Base-by-base conservation (phyloP, 129 eudicot species). In the Logfia minima region DNA sequence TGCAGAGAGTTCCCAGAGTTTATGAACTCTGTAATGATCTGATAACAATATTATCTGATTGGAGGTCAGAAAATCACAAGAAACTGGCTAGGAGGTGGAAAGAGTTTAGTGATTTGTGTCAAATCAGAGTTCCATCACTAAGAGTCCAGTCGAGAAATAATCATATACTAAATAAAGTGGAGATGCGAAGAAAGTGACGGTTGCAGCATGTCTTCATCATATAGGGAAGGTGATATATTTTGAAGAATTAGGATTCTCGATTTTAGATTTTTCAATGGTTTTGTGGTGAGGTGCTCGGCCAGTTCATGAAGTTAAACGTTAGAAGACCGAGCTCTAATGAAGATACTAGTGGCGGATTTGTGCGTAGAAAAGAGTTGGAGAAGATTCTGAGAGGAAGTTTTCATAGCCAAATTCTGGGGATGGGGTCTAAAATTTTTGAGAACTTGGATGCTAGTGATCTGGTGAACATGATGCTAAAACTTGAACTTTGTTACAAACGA, bases 171-270 rank as follows among this genome's bases (percentile, higher is more conserved):
- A 91, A 86, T 19, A 93, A 82, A 74, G 92, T 87, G 64, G 97
- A 93, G 77, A 86, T 77, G 84, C 85, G 97, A 39, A 85, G 97
- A 85, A 80, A 83, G 72, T n/a, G n/a, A 92, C 92, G 1, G 84
- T 91, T 79, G 93, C 93, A 26, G 76, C 73, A 1, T 91, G 93
- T 77, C 90, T 93, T 62, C 98, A 93, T 87, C 77, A 87, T 35
- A 86, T 89, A n/a, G 98, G 98, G 0, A 97, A 93, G 80, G 87
- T 93, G 81, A 91, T 93, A 65, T 91, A 93, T 63, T 93, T 93
- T 64, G 92, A 91, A 75, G 97, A 91, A 75, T 77, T 86, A 9
- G 93, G 86, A 53, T 86, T 90, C 79, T 66, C 91, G 58, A 87
- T 93, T 63, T 75, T 93, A 53, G 98, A 93, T 77, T 87, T 87